Evolutionary conservation across 805 yeast genomes (phyloP), one percentile per base, ranked within the genome.

Genomic region (Cyberlindnera suaveolens): DNA sequence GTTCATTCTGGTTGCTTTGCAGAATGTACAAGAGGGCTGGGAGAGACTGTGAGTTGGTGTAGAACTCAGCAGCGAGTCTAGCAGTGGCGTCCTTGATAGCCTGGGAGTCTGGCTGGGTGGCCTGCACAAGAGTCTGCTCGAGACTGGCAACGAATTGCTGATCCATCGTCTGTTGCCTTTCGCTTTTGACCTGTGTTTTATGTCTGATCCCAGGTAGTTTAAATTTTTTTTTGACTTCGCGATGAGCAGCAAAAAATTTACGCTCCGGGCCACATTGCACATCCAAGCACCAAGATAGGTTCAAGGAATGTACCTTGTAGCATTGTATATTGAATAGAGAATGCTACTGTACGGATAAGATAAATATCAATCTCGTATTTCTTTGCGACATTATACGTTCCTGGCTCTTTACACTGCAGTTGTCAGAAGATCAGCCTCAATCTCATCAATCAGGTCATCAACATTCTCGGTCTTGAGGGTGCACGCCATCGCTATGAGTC

Each of bases 1-100:
- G 85, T 50, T 77, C 82, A 56, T 81, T 81, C 34, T 73, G 66
- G 53, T 82, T 80, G 52, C 71, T 74, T 64, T 85, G 89, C 58
- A 88, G 72, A 47, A 93, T 77, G 57, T 86, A 93, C 54, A 91
- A 70, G 62, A 91, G 71, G 10, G 96, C 82, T 16, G 96, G 93
- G 47, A 91, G 73, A 16, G 91, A 76, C 53, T 75, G 68, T 23
- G 86, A 77, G 54, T 80, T 77, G 45, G 77, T 69, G 68, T 85
- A 89, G 63, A 82, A 81, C 41, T 85, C 89, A 50, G 78, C 72
- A 58, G 82, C 78, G 59, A 93, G 75, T 52, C 78, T 74, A 39
- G 73, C 71, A 3, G 96, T 80, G 34, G 98, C 98, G 49, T 75
- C 80, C 63, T 89, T 90, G 64, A 91, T 82, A 45, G 81, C 81